These are phyloP conservation scores for Fusarium sacchari DNA, from an alignment of 2,329 filamentous ascomycete species.

Conservation along the genomic window DNA sequence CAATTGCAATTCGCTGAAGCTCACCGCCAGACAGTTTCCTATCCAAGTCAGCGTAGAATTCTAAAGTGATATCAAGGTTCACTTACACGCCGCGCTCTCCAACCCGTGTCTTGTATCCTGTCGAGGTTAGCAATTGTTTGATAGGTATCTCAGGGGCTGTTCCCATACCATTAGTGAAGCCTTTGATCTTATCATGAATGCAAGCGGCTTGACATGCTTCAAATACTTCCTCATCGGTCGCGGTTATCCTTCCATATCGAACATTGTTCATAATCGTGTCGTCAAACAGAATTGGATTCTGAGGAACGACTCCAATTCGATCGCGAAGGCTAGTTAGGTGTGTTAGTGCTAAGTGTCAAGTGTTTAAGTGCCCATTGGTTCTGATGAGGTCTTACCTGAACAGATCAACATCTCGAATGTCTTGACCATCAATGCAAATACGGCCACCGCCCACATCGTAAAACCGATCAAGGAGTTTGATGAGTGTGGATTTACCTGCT, in stretches of 20 bases:
- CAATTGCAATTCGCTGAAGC: conserved; percentile 73
- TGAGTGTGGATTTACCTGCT: conserved; percentile 67
- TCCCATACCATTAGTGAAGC: conserved; percentile 59
- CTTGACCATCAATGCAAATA: conserved; percentile 66
- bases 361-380: neutral
- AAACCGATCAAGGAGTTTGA: conserved; percentile 68
- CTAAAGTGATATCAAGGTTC: neutral
- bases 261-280: conserved; percentile 70
- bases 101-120: conserved; percentile 61
- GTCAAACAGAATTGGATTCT: conserved; percentile 66
- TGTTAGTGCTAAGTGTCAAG: conserved; percentile 37
- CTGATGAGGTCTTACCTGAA: conserved; percentile 50
- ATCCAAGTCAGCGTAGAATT: conserved; percentile 31
- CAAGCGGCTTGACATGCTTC: conserved; percentile 65
- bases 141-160: neutral
- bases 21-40: conserved; percentile 74
- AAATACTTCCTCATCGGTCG: conserved; percentile 64
- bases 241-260: conserved; percentile 64
- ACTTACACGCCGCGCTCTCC: conserved; percentile 61
- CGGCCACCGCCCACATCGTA: conserved; percentile 65
- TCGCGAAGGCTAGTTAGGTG: conserved; percentile 56
- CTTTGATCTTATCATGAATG: conserved; percentile 67
- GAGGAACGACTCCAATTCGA: conserved; percentile 66
- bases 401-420: conserved; percentile 64
- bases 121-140: conserved; percentile 12